Percentiles rank a stretch among this genome's conserved stretches.
Conservation (phyloP, 2,329 filamentous ascomycete genomes). For the Trichoderma atroviride region DNA sequence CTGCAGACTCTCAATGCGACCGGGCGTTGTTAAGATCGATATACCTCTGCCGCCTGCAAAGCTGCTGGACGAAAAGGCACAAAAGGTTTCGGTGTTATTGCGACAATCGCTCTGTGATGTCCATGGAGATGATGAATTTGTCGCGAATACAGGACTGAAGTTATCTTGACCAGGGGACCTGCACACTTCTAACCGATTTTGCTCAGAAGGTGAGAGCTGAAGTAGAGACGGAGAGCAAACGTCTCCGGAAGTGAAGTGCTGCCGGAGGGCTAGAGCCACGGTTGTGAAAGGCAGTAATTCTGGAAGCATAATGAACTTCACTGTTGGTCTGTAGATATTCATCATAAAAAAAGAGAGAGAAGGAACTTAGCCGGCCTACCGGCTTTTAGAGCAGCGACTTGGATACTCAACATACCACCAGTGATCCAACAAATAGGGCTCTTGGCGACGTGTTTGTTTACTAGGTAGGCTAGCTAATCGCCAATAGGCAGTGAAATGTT, state of each 20-base stretch:
- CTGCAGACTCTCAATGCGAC: constrained; percentile 38
- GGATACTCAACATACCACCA: neutral
- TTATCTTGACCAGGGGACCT: neutral
- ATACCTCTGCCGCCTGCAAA: constrained; percentile 45
- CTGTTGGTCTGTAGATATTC: neutral
- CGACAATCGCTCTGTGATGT: neutral
- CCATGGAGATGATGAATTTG: neutral
- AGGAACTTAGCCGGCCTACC: neutral
- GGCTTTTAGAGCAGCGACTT: neutral
- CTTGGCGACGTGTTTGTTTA: neutral
- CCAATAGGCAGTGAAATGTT: too few species aligned
- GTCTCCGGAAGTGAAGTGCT: neutral
- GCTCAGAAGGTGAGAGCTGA: neutral
- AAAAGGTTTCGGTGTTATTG: constrained; percentile 30
- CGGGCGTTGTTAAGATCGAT: constrained; percentile 42
- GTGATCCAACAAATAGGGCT: too few species aligned
- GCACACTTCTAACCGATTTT: neutral
- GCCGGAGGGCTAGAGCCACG: neutral
- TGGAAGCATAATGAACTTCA: neutral
- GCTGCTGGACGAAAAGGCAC: constrained; percentile 40
- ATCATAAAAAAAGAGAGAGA: neutral
- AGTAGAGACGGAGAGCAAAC: neutral
- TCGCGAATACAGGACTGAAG: neutral
- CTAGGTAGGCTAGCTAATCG: neutral
- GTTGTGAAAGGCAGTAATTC: neutral